phyloP scores from a whole-genome alignment of 768 basidiomycete genomes.

The Tricholomella constricta region DNA sequence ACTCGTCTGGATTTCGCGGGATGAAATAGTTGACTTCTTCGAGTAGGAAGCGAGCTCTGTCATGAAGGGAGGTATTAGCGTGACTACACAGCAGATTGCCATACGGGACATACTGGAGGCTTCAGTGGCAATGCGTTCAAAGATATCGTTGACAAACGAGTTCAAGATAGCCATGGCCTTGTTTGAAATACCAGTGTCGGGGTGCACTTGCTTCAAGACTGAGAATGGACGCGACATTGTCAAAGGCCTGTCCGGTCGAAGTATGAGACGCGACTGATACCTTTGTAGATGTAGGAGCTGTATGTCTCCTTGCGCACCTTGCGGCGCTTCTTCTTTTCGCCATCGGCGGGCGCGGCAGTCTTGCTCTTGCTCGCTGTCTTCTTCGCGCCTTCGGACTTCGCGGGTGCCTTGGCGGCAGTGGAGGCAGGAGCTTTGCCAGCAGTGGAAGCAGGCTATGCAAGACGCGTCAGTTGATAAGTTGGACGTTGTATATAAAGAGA shows the following conservation, averaged over 20 bases:
- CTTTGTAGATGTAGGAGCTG: slow-evolving; percentile 86
- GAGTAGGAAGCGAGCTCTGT: slow-evolving; percentile 81
- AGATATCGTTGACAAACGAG: slow-evolving; percentile 85
- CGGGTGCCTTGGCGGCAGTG: slow-evolving; percentile 53
- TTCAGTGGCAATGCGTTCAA: slow-evolving; percentile 77
- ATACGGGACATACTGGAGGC: slow-evolving; percentile 57
- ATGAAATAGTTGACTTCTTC: slow-evolving; percentile 91
- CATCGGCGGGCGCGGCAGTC: slow-evolving; percentile 45
- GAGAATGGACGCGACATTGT: slow-evolving; percentile 2
- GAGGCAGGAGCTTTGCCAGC: slow-evolving; percentile 20
- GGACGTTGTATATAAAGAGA: neutral
- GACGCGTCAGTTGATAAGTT: neutral
- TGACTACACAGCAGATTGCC: neutral
- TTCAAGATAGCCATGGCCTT: slow-evolving; percentile 85
- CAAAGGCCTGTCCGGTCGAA: neutral
- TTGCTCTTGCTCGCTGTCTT: slow-evolving; percentile 45
- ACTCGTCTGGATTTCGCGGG: slow-evolving; percentile 85
- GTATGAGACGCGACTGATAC: slow-evolving; percentile 33
- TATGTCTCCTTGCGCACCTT: slow-evolving; percentile 84
- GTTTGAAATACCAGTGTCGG: slow-evolving; percentile 92
- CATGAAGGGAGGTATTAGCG: neutral
- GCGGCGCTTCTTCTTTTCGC: slow-evolving; percentile 80
- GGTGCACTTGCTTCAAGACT: slow-evolving; percentile 92
- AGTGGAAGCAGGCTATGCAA: slow-evolving; percentile 15
- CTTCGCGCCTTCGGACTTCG: slow-evolving; percentile 44